These are phyloP conservation scores for Tardiomyces depauwii DNA, from an alignment of 1,139 yeast species.

Conservation along the genomic window DNA sequence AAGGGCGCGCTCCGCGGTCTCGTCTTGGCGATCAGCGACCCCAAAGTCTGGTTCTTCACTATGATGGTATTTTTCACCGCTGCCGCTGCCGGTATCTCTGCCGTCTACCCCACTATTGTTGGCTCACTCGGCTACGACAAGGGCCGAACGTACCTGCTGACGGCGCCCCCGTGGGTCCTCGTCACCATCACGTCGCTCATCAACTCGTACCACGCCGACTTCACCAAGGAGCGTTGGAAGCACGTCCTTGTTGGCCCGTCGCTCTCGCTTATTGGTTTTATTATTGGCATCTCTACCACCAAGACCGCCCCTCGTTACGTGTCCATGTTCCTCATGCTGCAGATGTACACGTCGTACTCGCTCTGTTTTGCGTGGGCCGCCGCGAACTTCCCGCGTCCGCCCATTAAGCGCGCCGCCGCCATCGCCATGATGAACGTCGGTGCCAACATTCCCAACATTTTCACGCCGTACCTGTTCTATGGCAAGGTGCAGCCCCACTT, in stretches of 20 bases:
- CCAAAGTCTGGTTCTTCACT: constrained; percentile 27
- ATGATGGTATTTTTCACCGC: neutral
- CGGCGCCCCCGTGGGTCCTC: constrained; percentile 47
- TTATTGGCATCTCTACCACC: constrained; percentile 43
- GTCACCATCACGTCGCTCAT: constrained; percentile 43
- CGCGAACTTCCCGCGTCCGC: constrained; percentile 40
- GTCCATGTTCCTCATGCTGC: constrained; percentile 52
- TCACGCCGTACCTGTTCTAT: constrained; percentile 16
- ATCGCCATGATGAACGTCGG: constrained; percentile 18
- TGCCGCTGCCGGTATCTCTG: constrained; percentile 29
- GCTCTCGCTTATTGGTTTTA: constrained; percentile 37
- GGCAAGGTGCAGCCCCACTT: constrained; percentile 14
- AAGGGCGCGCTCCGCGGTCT: neutral
- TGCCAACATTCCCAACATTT: constrained; percentile 18
- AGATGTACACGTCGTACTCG: constrained; percentile 46
- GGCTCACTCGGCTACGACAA: constrained; percentile 36
- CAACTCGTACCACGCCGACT: constrained; percentile 50
- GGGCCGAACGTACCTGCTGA: constrained; percentile 35
- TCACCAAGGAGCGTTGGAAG: constrained; percentile 41
- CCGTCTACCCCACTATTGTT: constrained; percentile 36
- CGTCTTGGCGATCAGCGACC: constrained; percentile 9
- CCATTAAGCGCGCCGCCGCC: constrained; percentile 36
- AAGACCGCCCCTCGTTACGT: constrained; percentile 50
- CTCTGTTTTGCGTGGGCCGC: constrained; percentile 48
- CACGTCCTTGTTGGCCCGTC: constrained; percentile 39